Conservation (phyloP, 208 protist genomes). For the Leishmania tarentolae region DNA sequence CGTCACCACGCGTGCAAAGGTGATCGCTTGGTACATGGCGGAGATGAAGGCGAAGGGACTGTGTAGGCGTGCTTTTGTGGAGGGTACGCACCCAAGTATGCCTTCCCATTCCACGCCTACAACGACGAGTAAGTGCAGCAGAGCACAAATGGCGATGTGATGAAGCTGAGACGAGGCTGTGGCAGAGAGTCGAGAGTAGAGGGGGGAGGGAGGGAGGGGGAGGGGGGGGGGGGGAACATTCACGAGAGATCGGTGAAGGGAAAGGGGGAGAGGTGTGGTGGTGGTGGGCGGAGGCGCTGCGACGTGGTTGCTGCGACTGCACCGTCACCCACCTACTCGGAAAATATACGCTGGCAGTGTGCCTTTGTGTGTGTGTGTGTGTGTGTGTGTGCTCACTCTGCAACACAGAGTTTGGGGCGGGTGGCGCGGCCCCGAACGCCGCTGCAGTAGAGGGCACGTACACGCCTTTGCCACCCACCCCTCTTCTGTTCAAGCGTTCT, state of each 20-base stretch:
- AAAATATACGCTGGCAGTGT: too few species aligned
- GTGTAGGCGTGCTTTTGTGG: not conserved
- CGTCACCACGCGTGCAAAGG: not conserved
- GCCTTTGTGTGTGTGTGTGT: too few species aligned
- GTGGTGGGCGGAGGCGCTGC: not conserved
- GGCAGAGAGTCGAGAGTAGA: not conserved
- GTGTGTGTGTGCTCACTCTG: not conserved
- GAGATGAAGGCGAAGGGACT: not conserved
- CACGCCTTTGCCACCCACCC: not conserved
- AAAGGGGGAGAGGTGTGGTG: not conserved
- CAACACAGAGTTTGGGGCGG: not conserved
- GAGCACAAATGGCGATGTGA: not conserved
- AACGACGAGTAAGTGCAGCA: not conserved
- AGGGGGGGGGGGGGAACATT: too few species aligned
- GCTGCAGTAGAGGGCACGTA: not conserved
- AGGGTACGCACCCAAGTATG: not conserved
- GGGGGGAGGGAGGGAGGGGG: too few species aligned
- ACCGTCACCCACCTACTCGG: too few species aligned
- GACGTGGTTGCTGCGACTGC: too few species aligned
- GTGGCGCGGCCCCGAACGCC: not conserved
- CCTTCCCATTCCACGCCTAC: not conserved
- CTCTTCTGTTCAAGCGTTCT: not conserved
- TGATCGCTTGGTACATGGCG: slow-evolving; percentile 2
- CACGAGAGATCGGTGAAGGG: not conserved
- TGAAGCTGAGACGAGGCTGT: not conserved